Evolutionary conservation across 1,139 yeast species (phyloP).

Genomic region (Sugiyamaella japonica): DNA sequence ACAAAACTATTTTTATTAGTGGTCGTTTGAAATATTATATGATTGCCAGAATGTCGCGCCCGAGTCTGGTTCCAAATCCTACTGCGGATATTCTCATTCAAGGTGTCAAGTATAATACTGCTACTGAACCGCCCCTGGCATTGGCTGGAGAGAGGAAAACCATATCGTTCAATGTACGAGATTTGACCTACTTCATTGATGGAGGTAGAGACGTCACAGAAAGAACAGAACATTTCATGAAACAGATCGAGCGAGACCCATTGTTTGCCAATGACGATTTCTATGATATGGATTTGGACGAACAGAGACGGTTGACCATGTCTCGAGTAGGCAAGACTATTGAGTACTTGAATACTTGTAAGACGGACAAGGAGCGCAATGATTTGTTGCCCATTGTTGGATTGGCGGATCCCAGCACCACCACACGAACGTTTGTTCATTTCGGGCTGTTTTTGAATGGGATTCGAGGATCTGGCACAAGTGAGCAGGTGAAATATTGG

Average conservation of each 20-base stretch:
- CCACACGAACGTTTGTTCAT: constrained; percentile 71
- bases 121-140: constrained; percentile 41
- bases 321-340: constrained; percentile 51
- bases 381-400: constrained; percentile 46
- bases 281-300: constrained; percentile 54
- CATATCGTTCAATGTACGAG: constrained; percentile 50
- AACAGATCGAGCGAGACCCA: constrained; percentile 56
- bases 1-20: too few species aligned
- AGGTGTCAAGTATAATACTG: constrained; percentile 37
- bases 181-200: constrained; percentile 55
- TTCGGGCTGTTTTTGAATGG: constrained; percentile 70
- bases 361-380: constrained; percentile 41
- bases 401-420: constrained; percentile 57
- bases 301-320: constrained; percentile 55
- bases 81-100: constrained; percentile 35
- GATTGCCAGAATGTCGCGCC: not conserved
- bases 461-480: constrained; percentile 71
- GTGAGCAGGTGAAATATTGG: constrained; percentile 65
- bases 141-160: constrained; percentile 51
- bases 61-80: constrained; percentile 19
- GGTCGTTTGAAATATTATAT: too few species aligned
- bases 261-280: constrained; percentile 50
- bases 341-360: constrained; percentile 52
- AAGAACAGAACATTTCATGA: constrained; percentile 49
- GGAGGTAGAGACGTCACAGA: constrained; percentile 52